These are phyloP conservation scores for Aspergillus pseudotamarii DNA, from an alignment of 2,329 filamentous ascomycete genomes.

Conservation along the genomic window DNA sequence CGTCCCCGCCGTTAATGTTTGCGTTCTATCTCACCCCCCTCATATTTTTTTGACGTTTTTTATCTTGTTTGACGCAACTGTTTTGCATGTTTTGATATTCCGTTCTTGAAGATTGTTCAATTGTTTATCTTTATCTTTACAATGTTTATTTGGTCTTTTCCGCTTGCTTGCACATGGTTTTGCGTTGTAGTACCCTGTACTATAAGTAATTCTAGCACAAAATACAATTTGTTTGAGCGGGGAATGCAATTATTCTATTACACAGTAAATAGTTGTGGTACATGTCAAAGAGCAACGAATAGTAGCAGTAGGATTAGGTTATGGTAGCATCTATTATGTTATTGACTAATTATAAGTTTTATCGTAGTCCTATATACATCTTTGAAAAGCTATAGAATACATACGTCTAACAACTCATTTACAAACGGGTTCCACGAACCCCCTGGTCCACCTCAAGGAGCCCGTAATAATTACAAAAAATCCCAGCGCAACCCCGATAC, in stretches of 20 bases:
- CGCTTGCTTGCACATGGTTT: constrained; percentile 32
- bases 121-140: constrained; percentile 7
- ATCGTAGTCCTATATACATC: not conserved
- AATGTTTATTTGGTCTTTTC: constrained; percentile 15
- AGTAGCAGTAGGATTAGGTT: not conserved
- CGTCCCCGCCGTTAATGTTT: constrained; percentile 24
- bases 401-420: constrained; percentile 11
- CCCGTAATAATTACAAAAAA: constrained; percentile 59
- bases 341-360: not conserved
- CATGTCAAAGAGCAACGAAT: not conserved
- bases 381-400: not conserved
- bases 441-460: constrained; percentile 57
- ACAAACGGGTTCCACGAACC: constrained; percentile 41
- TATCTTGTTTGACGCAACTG: constrained; percentile 10
- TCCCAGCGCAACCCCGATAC: constrained; percentile 51
- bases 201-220: constrained; percentile 42
- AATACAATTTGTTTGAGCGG: constrained; percentile 35
- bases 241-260: constrained; percentile 13
- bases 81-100: constrained; percentile 6
- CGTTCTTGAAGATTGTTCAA: constrained; percentile 7
- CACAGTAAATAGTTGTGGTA: not conserved
- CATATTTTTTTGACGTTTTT: constrained; percentile 4
- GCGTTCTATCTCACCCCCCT: constrained; percentile 21
- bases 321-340: not conserved
- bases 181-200: constrained; percentile 40